Evolutionary conservation across 2,329 filamentous ascomycete species (phyloP), one percentile per base, ranked within the genome.

Genomic region (Botrytis porri): DNA sequence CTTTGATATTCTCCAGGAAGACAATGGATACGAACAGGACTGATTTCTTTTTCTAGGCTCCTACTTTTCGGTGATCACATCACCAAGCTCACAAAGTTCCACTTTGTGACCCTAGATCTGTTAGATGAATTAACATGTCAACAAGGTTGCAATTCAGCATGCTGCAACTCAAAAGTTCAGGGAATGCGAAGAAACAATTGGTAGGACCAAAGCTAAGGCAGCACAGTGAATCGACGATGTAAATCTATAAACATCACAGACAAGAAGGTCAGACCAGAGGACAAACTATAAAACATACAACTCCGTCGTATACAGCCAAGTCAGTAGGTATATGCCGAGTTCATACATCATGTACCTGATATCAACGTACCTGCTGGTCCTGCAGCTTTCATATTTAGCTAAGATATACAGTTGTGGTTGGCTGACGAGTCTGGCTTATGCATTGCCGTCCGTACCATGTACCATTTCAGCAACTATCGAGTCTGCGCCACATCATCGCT

Each of bases 301-400:
- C 45, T 67, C 9, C 45, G 29, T 67, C 45, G 25, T 22, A 67
- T 39, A 51, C 25, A 37, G 32, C 22, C 25, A 67, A 54, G 16
- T 54, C 25, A 39, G 25, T 39, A 54, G 37, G 45, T 39, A 54
- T n/a, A 39, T 39, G 64, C 45, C 45, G n/a, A 66, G 25, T 22
- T 29, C n/a, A 57, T 54, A 51, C 45, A 66, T 66, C 18, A 37
- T 66, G 20, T 37, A 65, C 12, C 48, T 51, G 32, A 65, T 51
- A 67, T 41, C 25, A 67, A 54, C 1, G 22, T 54, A 54, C 45
- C 64, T 67, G 32, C 64, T 39, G 45, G 45, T 54, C 45, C 64
- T 67, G 32, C 64, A 67, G 45, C 64, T 54, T 67, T 66, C 64
- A 67, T 67, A 54, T 67, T 51, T 54, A 57, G 64, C 4, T 9